These are phyloP conservation scores for Gamarada debralockiae DNA, from an alignment of 495 filamentous ascomycete genomes.

Conservation along the genomic window DNA sequence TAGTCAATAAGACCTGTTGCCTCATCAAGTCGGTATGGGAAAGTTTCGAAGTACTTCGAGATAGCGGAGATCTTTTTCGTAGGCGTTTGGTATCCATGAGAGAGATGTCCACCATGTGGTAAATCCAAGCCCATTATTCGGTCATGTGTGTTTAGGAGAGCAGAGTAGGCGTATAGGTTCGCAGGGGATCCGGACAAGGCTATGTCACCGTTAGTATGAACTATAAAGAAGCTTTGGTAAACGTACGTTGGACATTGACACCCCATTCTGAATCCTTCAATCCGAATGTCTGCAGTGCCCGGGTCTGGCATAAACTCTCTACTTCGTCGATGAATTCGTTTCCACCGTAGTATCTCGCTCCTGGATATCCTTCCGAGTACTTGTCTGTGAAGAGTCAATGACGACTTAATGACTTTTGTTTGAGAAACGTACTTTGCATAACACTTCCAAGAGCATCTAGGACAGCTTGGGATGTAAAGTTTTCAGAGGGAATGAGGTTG, in stretches of 20 bases:
- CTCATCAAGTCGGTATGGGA: constrained; percentile 90
- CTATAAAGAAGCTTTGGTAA: neutral
- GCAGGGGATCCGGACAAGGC: constrained; percentile 94
- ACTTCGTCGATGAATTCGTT: constrained; percentile 94
- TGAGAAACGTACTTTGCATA: constrained; percentile 79
- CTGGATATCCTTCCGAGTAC: constrained; percentile 98
- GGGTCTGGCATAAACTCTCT: constrained; percentile 82
- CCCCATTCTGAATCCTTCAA: constrained; percentile 88
- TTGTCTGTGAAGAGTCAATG: constrained; percentile 60
- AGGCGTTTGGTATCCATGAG: constrained; percentile 96
- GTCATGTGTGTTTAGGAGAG: constrained; percentile 86
- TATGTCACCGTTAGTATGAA: constrained; percentile 29
- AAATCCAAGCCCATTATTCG: constrained; percentile 96
- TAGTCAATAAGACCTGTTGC: constrained; percentile 94
- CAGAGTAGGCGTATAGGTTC: constrained; percentile 94
- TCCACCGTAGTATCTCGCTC: constrained; percentile 94
- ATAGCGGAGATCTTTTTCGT: constrained; percentile 98
- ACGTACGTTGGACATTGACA: constrained; percentile 92
- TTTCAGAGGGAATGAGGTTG: constrained; percentile 97
- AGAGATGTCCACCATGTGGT: constrained; percentile 93
- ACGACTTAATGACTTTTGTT: constrained; percentile 1
- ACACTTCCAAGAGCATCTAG: constrained; percentile 94
- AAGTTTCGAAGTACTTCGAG: constrained; percentile 97
- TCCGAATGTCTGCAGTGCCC: constrained; percentile 83
- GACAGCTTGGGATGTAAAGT: constrained; percentile 97